These are phyloP conservation scores for Dendrobium officinale DNA, from an alignment of 106 monocot species.

Conservation along the genomic window DNA sequence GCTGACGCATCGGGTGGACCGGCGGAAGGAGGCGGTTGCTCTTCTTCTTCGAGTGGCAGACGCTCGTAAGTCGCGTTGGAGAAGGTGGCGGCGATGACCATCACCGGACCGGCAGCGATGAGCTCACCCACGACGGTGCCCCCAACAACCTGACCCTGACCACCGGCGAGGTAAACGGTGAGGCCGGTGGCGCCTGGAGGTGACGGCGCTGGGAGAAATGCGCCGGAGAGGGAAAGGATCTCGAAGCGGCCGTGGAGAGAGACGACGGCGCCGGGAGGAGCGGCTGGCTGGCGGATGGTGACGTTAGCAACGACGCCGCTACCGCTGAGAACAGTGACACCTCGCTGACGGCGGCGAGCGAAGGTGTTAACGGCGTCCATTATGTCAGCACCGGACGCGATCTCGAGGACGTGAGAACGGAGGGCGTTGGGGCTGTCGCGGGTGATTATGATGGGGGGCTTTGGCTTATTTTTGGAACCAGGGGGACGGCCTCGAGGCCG, in stretches of 20 bases:
- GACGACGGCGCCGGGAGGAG: slow-evolving; percentile 24
- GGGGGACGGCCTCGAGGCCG: slow-evolving; percentile 31
- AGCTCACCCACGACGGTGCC: slow-evolving; percentile 27
- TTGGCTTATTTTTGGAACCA: slow-evolving; percentile 39
- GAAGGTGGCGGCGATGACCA: slow-evolving; percentile 33
- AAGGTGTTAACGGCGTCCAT: slow-evolving; percentile 20
- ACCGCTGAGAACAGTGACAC: slow-evolving; percentile 23
- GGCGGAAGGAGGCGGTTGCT: not conserved
- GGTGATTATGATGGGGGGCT: slow-evolving; percentile 32
- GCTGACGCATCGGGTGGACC: not conserved
- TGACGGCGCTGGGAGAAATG: slow-evolving; percentile 30
- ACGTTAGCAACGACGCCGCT: slow-evolving; percentile 27
- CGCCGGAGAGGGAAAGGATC: slow-evolving; percentile 32
- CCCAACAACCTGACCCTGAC: slow-evolving; percentile 27
- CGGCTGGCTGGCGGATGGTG: slow-evolving; percentile 26
- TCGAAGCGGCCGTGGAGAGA: slow-evolving; percentile 31
- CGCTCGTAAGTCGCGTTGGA: slow-evolving; percentile 38
- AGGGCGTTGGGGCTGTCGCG: slow-evolving; percentile 29
- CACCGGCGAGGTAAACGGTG: slow-evolving; percentile 27
- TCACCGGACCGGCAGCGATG: slow-evolving; percentile 27
- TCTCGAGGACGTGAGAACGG: slow-evolving; percentile 32
- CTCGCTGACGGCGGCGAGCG: slow-evolving; percentile 25
- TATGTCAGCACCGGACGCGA: slow-evolving; percentile 29
- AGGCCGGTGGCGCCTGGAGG: slow-evolving; percentile 25
- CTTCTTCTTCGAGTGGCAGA: slow-evolving; percentile 33